These are phyloP conservation scores for Colletotrichum caudatum DNA, from an alignment of 2,329 filamentous ascomycete species.

Conservation along the genomic window DNA sequence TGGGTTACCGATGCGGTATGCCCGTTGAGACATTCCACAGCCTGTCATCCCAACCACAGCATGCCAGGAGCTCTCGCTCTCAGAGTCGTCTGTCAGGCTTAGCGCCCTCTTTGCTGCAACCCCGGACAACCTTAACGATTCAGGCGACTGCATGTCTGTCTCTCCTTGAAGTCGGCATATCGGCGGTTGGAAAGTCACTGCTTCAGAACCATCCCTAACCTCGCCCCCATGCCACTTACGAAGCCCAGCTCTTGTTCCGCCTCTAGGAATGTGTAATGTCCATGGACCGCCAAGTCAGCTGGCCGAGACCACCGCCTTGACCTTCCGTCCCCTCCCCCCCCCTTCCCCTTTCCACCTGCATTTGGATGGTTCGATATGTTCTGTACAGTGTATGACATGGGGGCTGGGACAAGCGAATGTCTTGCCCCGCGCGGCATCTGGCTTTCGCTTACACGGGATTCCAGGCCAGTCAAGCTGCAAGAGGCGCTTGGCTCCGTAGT, in stretches of 20 bases:
- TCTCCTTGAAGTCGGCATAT: conserved; percentile 3
- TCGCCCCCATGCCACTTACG: conserved; percentile 24
- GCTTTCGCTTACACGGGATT: conserved; percentile 6
- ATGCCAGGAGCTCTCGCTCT: conserved; percentile 34
- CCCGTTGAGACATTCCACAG: conserved; percentile 13
- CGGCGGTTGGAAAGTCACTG: conserved; percentile 7
- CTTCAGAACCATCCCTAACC: conserved; percentile 31
- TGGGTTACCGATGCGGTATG: neutral
- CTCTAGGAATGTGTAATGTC: conserved; percentile 11
- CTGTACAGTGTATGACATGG: neutral
- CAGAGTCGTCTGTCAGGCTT: conserved; percentile 17
- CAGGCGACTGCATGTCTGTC: conserved; percentile 28
- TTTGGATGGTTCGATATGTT: neutral
- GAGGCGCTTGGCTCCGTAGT: neutral
- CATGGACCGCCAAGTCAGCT: conserved; percentile 16
- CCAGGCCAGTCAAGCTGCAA: neutral
- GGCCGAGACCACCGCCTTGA: conserved; percentile 7
- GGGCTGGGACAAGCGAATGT: neutral
- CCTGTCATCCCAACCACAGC: conserved; percentile 27
- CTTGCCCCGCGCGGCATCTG: neutral
- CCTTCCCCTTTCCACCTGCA: neutral
- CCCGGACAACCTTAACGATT: conserved; percentile 38
- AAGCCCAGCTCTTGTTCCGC: conserved; percentile 9
- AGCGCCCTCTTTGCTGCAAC: conserved; percentile 22
- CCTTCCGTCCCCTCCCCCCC: neutral